A percentile compares a stretch with the other conserved stretches of the same genome.
Conservation (phyloP, 2,329 filamentous ascomycete species). For the Chrysoporthe austroafricana region DNA sequence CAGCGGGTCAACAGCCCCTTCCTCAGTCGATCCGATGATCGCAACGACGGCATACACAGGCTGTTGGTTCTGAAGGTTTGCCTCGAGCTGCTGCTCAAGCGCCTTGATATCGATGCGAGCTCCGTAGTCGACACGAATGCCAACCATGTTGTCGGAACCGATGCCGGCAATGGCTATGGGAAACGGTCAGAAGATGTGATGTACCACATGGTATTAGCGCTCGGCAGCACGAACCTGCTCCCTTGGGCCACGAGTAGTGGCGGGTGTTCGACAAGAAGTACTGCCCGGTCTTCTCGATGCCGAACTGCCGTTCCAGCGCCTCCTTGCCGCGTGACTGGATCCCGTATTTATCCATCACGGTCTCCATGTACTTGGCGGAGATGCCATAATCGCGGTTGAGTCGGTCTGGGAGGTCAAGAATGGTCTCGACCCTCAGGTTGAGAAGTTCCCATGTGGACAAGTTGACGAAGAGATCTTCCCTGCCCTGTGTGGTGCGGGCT, state of each 20-base stretch:
- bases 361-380: slow-evolving; percentile 42
- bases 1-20: slow-evolving; percentile 50
- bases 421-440: slow-evolving; percentile 44
- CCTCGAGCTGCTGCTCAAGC: slow-evolving; percentile 39
- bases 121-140: slow-evolving; percentile 44
- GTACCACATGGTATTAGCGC: neutral
- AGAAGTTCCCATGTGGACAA: slow-evolving; percentile 49
- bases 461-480: slow-evolving; percentile 26
- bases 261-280: slow-evolving; percentile 46
- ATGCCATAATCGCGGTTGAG: slow-evolving; percentile 44
- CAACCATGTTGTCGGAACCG: slow-evolving; percentile 46
- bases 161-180: slow-evolving; percentile 46
- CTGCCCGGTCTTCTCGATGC: slow-evolving; percentile 37
- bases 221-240: slow-evolving; percentile 41
- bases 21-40: slow-evolving; percentile 52
- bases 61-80: slow-evolving; percentile 36
- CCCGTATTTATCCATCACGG: slow-evolving; percentile 37
- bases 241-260: slow-evolving; percentile 55
- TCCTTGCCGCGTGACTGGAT: slow-evolving; percentile 48
- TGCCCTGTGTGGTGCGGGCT: slow-evolving; percentile 41
- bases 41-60: slow-evolving; percentile 49
- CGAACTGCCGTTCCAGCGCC: slow-evolving; percentile 40
- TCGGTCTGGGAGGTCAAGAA: slow-evolving; percentile 46
- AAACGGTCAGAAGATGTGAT: neutral
- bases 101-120: slow-evolving; percentile 43